Base-by-base conservation (phyloP, 192 early-diverging fungal species). In the Backusella macrospora region DNA sequence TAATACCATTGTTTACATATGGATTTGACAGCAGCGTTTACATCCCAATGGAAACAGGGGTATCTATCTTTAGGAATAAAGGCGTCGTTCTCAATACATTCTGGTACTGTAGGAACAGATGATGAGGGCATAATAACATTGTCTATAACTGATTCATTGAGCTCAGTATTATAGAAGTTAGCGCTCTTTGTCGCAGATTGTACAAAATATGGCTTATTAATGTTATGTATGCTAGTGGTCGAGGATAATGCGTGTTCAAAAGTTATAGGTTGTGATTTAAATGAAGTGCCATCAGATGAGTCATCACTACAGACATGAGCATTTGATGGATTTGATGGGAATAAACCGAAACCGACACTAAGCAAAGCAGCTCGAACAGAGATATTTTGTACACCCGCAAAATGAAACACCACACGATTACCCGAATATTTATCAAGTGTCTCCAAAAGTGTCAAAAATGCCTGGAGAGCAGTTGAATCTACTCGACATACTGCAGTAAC, bases 401-500 rank as follows among this genome's bases (percentile, higher is more conserved):
- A 79, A 69, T 79, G 73, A 63, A 68, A 79, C 42, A 71, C 47
- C n/a, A 79, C 73, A 13, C 59, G 34, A 14, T 39, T 63, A 38
- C 73, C 73, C 15, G 78, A 63, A 40, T 79, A 71, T 39, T 49
- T 44, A 26, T 79, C 72, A 15, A 79, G 7, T 2, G 64, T 69
- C 6, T 10, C 34, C 42, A 59, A 29, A 5, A 75, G 80, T 40
- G 94, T 93, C 15, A 92, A 75, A 1, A 98, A 84, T 52, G 85
- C 85, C 74, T 95, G 93, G 43, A 94, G 70, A 34, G 93, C 95
- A 3, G 96, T 93, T 5, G 91, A 86, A 73, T 98, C 96, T 34
- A 96, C 78, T 40, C 87, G 76, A 49, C 88, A 90, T 38, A 96
- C 93, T 26, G 89, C 89, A 0, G 87, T 76, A 73, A 98, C 91